Base-by-base conservation (phyloP, 768 basidiomycete genomes). In the Mycena indigotica region DNA sequence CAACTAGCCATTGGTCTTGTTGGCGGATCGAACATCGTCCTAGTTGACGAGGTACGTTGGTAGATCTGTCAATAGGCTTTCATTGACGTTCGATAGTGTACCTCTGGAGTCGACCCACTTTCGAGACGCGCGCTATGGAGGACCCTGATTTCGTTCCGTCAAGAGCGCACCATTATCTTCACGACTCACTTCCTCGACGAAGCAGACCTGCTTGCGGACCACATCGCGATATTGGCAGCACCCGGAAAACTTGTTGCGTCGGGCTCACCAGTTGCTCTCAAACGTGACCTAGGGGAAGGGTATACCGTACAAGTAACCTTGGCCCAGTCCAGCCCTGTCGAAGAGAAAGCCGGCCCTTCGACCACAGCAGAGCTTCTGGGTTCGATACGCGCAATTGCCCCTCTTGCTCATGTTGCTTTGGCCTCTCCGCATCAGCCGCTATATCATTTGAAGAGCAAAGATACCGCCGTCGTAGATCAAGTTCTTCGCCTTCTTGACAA, bases 1-100 rank as follows among this genome's bases (percentile, higher is more conserved):
- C 91, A 93, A 64, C 75, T 92, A n/a, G 91, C 91, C 0, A 86
- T 90, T 63, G 90, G 90, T 12, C 74, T 93, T 12, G 75, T 91
- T 24, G 89, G 89, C 4, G 89, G 89, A 1, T 90, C 89, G 0
- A 84, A 83, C 66, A 83, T 85, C 56, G 75, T 84, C 28, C 74
- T 84, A n/a, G 81, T 85, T 10, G 84, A 86, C 62, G 84, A 86
- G 69, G 70, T 69, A 24, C 30, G 57, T 61, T 52, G 3, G 6
- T 53, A 15, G 40, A 25, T 28, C 10, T n/a, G n/a, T 5, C 4
- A 44, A n/a, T n/a, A n/a, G n/a, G n/a, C n/a, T n/a, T n/a, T n/a
- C n/a, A n/a, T n/a, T n/a, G n/a, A n/a, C n/a, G 32, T 35, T 21
- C 23, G 8, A 13, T 44, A 44, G 41, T 87, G 86, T 66, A 91